Evolutionary conservation across 179 eudicot species (phyloP).

Genomic region (Spergularia azorica): DNA sequence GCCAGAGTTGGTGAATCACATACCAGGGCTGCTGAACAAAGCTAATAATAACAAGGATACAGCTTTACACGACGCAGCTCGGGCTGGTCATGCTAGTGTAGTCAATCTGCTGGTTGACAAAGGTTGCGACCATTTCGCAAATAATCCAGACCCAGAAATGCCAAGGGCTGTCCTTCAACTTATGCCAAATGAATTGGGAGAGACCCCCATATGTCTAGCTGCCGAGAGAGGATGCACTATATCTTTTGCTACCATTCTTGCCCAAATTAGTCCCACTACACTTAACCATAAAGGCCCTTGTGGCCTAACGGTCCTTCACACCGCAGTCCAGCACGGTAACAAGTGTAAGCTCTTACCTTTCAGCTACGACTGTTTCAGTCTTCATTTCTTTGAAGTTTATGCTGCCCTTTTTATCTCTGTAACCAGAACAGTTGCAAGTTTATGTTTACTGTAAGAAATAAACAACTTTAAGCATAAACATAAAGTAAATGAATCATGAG

Average conservation of each 20-base stretch:
- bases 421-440: no score
- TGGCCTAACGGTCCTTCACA: constrained; percentile 25
- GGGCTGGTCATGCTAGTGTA: constrained; percentile 13
- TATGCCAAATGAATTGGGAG: background rate
- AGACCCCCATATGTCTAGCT: constrained; percentile 23
- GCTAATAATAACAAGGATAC: constrained; percentile 3
- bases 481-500: no score
- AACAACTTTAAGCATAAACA: background rate
- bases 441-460: background rate
- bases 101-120: background rate
- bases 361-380: no score
- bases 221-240: background rate
- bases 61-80: constrained; percentile 14
- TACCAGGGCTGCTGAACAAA: background rate
- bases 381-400: no score
- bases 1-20: background rate
- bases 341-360: background rate
- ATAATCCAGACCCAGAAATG: no score
- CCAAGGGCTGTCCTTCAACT: background rate
- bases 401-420: no score
- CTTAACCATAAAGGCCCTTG: constrained; percentile 17
- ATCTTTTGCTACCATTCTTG: background rate
- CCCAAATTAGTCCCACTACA: no score
- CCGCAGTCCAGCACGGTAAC: background rate
- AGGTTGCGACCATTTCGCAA: background rate